Base-by-base conservation (phyloP, 345 rosid genomes). In the Raphanus sativus region DNA sequence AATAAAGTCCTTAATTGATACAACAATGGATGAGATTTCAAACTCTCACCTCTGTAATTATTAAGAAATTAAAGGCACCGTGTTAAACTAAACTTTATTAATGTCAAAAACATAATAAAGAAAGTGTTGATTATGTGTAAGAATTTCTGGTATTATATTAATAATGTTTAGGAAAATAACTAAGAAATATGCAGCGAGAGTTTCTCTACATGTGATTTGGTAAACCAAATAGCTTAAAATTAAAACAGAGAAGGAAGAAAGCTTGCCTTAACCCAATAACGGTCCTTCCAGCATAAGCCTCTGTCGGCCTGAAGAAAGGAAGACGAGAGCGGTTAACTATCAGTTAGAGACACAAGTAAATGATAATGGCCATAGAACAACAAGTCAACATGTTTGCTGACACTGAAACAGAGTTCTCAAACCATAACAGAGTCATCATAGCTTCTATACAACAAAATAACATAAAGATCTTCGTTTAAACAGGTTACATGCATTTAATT, bases 241-340 rank as follows among this genome's bases (percentile, higher is more conserved):
- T 50, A 32, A 10, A 59, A 48, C 8, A 25, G 45, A 13, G 28
- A 67, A 71, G 8, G n/a, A 69, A 56, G 69, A 65, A 66, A 62
- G 89, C 91, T 84, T 92, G 85, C 98, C 99, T 94, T 94, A 83
- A 92, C 89, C 98, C 99, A 94, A 65, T 90, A 92, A 4, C 98
- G 96, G 65, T 90, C 98, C 83, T 81, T 90, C 90, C 87, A 90
- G 71, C 67, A 13, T 84, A 95, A 72, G 74, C 75, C 83, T 36
- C 85, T 65, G 79, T 92, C 98, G 8, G 98, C 97, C 99, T 94
- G n/a, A 24, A 30, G 6, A 12, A 24, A 33, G 52, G 50, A 65
- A 75, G 16, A 60, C 24, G 2, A 40, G 1, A 6, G 56, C 26
- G 6, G 13, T 68, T 40, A 17, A 21, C 64, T 69, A 42, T 69